Base-by-base conservation (phyloP, 2,329 filamentous ascomycete genomes). In the Colletotrichum sojae region DNA sequence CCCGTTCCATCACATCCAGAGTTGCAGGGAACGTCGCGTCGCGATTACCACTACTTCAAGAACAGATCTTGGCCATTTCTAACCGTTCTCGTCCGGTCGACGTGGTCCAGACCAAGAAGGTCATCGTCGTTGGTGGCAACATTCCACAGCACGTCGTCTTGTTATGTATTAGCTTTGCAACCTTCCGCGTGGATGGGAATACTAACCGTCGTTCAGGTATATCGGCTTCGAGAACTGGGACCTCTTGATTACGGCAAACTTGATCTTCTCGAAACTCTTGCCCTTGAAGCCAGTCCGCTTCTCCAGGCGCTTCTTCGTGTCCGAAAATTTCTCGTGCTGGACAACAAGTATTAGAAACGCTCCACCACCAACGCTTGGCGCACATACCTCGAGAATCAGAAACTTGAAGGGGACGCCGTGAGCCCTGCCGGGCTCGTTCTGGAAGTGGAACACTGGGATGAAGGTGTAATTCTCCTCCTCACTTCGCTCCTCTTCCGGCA, bases 251-350 rank as follows among this genome's bases (percentile, higher is more conserved):
- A 97, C 82, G 6, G 94, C 93, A 84, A 99, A 98, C 81, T 97
- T 98, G 81, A 99, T 96, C 86, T 98, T 98, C 81, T 99, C 95
- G 74, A 99, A 95, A 73, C 94, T 94, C 85, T 99, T 99, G 80
- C 96, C 97, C 82, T 98, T 98, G 82, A 99, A 91, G 27, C 95
- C 95, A 0, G 94, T 97, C 68, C 95, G 88, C 80, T 95, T 95
- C 74, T 96, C 95, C 4, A 99, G 85, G n/a, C 96, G 90, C 82
- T 97, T 94, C 83, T 95, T 98, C 51, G 95, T 98, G 40, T 98
- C 94, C 67, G 90, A 90, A 81, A 99, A 98, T 46, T 87, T 85
- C 79, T 99, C 96, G 62, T 90, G 93, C 90, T 95, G 59, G 5
- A 6, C 3, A 16, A 10, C 15, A 36, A 10, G 2, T 2, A 31